Conservation (phyloP, 257 asterid genomes). For the Dorcoceras hygrometricum region DNA sequence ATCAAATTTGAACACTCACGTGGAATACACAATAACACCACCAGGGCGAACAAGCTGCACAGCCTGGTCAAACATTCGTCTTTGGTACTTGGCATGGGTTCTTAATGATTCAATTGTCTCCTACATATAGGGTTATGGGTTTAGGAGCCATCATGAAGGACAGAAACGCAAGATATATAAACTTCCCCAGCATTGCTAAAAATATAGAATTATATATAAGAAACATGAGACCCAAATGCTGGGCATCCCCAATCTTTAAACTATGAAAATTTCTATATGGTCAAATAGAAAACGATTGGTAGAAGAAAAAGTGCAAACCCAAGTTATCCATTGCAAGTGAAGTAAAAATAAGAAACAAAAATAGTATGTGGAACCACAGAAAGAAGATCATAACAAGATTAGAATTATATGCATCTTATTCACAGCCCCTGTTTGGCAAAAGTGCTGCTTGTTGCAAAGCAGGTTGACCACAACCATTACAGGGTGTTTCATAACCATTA, state of each 20-base stretch:
- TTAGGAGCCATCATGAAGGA: slow-evolving; percentile 17
- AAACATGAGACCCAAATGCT: not conserved
- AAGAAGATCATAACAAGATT: too few species aligned
- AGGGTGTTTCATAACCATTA: too few species aligned
- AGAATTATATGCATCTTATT: too few species aligned
- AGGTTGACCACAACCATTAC: too few species aligned
- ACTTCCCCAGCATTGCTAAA: not conserved
- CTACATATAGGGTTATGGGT: too few species aligned
- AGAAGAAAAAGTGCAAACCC: not conserved
- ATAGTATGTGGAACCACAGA: too few species aligned
- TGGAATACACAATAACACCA: slow-evolving; percentile 90
- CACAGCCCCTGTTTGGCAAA: too few species aligned
- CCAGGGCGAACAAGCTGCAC: slow-evolving; percentile 98
- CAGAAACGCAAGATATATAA: not conserved
- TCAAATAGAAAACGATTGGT: not conserved
- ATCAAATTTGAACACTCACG: slow-evolving; percentile 51
- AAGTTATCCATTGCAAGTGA: not conserved
- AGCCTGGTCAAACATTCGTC: slow-evolving; percentile 93
- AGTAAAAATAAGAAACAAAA: too few species aligned
- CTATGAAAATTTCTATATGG: not conserved
- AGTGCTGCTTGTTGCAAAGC: too few species aligned
- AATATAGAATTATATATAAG: not conserved
- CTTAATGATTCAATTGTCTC: slow-evolving; percentile 77
- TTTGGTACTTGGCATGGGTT: slow-evolving; percentile 83
- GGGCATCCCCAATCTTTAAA: not conserved